Conservation (phyloP, 441 rosid species). For the Geranium incanum region DNA sequence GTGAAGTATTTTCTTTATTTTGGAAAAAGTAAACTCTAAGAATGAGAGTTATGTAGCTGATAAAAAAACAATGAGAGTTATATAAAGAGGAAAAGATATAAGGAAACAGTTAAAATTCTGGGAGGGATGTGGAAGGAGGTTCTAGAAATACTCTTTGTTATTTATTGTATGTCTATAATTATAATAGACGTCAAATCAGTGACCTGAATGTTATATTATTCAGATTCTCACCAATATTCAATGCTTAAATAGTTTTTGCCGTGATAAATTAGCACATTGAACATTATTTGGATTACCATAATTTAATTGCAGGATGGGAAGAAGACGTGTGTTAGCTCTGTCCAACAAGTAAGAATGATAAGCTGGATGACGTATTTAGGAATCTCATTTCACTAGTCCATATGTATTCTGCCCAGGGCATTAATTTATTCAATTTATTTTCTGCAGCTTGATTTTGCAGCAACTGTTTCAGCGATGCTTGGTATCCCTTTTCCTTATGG, state of each 20-base stretch:
- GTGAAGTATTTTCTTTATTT: background rate
- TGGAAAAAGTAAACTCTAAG: background rate
- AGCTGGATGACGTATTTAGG: conserved; percentile 3
- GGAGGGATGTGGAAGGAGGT: background rate
- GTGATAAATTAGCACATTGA: background rate
- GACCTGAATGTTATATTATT: background rate
- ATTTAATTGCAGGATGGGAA: conserved; percentile 48
- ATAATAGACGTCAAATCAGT: background rate
- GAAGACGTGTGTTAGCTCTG: conserved; percentile 51
- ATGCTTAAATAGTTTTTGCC: conserved; percentile 6
- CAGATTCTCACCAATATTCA: background rate
- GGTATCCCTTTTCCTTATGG: conserved; percentile 94
- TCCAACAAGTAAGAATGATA: conserved; percentile 61
- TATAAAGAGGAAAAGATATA: background rate
- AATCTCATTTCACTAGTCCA: conserved; percentile 20
- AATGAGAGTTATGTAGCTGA: background rate
- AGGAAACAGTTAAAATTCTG: background rate
- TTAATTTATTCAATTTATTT: conserved; percentile 19
- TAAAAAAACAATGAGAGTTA: background rate
- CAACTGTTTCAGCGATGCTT: conserved; percentile 73
- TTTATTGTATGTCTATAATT: background rate
- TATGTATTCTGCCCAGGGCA: conserved; percentile 11
- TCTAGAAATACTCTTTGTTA: background rate
- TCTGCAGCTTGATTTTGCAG: conserved; percentile 90
- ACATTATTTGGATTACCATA: background rate